phyloP scores from a whole-genome alignment of 805 yeast species.

The Metschnikowia vanudenii region DNA sequence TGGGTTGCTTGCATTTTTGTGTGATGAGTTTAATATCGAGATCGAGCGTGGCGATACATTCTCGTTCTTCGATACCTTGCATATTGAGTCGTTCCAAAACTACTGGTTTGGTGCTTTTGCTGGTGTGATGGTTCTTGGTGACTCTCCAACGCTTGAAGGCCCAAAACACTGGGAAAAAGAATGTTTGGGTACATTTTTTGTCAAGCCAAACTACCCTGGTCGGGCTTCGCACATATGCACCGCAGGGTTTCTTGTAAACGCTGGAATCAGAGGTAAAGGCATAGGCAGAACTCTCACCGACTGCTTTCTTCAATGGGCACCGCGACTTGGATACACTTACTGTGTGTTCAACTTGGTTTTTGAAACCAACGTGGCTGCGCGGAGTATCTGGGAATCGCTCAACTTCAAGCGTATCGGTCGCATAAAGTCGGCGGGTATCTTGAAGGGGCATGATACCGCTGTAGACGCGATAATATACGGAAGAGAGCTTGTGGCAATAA shows the following conservation, averaged over 20 bases:
- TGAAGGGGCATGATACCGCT: constrained; percentile 79
- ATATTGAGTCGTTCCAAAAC: constrained; percentile 71
- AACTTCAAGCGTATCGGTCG: constrained; percentile 79
- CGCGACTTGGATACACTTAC: constrained; percentile 80
- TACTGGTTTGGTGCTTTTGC: constrained; percentile 89
- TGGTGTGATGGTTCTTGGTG: constrained; percentile 80
- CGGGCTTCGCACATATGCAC: constrained; percentile 91
- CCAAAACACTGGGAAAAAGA: constrained; percentile 85
- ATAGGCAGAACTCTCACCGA: constrained; percentile 84
- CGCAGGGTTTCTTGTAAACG: constrained; percentile 84
- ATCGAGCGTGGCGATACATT: constrained; percentile 84
- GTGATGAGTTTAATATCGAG: constrained; percentile 93
- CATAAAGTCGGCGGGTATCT: constrained; percentile 81
- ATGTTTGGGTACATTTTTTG: constrained; percentile 82
- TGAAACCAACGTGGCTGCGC: constrained; percentile 82
- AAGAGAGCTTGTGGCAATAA: constrained; percentile 61
- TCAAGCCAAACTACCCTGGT: constrained; percentile 90
- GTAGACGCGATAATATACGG: constrained; percentile 89
- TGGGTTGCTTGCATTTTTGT: constrained; percentile 72
- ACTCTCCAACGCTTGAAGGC: constrained; percentile 45
- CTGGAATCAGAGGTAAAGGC: constrained; percentile 89
- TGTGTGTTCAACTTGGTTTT: constrained; percentile 82
- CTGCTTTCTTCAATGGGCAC: constrained; percentile 88
- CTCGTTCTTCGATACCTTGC: constrained; percentile 79
- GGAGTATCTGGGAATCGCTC: constrained; percentile 71